Percentiles rank a stretch among this genome's conserved stretches.
These are phyloP conservation scores for Collybia nuda DNA, from an alignment of 768 basidiomycete genomes.

Conservation along the genomic window DNA sequence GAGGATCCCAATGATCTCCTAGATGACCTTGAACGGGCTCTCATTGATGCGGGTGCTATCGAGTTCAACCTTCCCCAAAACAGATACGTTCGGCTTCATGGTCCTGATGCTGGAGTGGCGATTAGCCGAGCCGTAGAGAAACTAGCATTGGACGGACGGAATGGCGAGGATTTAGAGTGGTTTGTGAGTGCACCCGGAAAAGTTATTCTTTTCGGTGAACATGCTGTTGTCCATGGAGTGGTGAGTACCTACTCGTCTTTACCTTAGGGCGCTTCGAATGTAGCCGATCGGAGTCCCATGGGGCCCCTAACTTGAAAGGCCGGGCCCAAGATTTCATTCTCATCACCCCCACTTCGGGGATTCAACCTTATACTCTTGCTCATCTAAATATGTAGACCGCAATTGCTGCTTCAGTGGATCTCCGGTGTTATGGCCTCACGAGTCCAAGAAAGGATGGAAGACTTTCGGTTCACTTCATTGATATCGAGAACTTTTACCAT, in stretches of 20 bases:
- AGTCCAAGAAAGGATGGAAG: conserved; percentile 73
- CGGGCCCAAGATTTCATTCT: not conserved
- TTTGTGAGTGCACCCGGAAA: conserved; percentile 96
- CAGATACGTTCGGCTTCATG: conserved; percentile 38
- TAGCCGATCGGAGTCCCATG: not conserved
- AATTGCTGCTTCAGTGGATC: conserved; percentile 91
- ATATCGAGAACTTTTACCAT: conserved; percentile 73
- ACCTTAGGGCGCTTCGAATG: not conserved
- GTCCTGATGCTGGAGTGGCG: conserved; percentile 34
- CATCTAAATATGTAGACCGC: conserved; percentile 62
- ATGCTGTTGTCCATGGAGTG: conserved; percentile 96
- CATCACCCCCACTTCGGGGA: conserved; percentile 5
- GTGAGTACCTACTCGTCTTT: conserved; percentile 48
- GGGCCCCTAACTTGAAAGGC: too few species aligned
- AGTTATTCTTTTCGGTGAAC: conserved; percentile 97
- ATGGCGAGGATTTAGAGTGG: conserved; percentile 56
- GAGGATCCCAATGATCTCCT: conserved; percentile 92
- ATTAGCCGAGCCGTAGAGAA: conserved; percentile 67
- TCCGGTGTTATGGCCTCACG: conserved; percentile 89
- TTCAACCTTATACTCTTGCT: conserved; percentile 1
- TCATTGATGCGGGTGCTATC: conserved; percentile 91
- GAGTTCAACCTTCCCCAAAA: conserved; percentile 53
- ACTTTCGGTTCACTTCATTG: conserved; percentile 73
- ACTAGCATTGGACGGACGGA: conserved; percentile 42
- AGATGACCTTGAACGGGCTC: conserved; percentile 91